These are phyloP conservation scores for Cordyceps pruinosa DNA, from an alignment of 2,329 filamentous ascomycete species.

Conservation along the genomic window DNA sequence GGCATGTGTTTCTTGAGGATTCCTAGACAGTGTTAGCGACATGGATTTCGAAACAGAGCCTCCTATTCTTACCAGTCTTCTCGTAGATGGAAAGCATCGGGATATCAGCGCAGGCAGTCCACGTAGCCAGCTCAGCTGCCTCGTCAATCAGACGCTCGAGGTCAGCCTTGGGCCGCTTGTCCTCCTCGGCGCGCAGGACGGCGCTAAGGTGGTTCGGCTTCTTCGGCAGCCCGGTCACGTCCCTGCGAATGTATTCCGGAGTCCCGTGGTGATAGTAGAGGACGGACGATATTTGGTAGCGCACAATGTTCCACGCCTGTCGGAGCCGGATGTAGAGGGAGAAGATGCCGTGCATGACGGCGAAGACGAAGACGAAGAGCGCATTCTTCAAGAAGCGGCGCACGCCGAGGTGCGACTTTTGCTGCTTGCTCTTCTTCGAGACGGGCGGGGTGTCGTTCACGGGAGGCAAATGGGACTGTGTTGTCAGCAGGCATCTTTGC, in stretches of 20 bases:
- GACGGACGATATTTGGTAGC: constrained; percentile 71
- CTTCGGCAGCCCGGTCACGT: constrained; percentile 67
- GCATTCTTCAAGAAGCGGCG: constrained; percentile 55
- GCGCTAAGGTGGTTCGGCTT: constrained; percentile 84
- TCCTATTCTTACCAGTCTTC: constrained; percentile 60
- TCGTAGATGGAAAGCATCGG: constrained; percentile 87
- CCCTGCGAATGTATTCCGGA: constrained; percentile 82
- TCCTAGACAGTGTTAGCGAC: constrained; percentile 44
- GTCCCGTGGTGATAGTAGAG: constrained; percentile 94
- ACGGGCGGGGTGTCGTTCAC: constrained; percentile 25
- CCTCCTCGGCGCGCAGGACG: constrained; percentile 67
- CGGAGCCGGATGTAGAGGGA: constrained; percentile 80
- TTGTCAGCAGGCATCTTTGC: background rate
- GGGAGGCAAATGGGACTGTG: background rate
- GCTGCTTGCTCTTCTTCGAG: constrained; percentile 22
- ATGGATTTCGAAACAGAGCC: background rate
- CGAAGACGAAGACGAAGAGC: constrained; percentile 61
- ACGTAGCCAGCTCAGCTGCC: constrained; percentile 83
- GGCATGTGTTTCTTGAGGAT: constrained; percentile 83
- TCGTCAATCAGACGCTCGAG: constrained; percentile 83
- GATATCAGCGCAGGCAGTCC: constrained; percentile 87
- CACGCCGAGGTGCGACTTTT: constrained; percentile 45
- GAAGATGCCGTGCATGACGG: constrained; percentile 71
- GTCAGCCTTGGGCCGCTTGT: constrained; percentile 62
- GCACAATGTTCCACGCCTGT: constrained; percentile 69